phyloP scores from a whole-genome alignment of 495 filamentous ascomycete genomes.

The Hyaloscypha bicolor region DNA sequence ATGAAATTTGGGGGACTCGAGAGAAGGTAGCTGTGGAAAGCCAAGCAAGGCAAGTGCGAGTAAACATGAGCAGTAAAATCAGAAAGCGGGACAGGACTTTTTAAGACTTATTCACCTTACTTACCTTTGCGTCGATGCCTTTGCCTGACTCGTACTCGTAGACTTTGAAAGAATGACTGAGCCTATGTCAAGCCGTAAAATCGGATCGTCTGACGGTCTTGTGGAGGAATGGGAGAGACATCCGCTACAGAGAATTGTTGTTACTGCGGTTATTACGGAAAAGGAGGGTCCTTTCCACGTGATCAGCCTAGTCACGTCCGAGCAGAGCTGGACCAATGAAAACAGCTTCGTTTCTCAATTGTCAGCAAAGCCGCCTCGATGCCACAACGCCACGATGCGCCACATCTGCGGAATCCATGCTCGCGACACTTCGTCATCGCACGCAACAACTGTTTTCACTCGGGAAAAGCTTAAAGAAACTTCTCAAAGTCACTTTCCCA shows the following conservation, averaged over 20 bases:
- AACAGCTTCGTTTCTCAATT: too few species aligned
- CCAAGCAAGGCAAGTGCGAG: background rate
- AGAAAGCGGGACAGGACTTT: background rate
- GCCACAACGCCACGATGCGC: too few species aligned
- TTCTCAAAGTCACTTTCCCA: too few species aligned
- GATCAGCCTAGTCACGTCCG: too few species aligned
- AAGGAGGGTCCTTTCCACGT: background rate
- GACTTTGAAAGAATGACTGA: too few species aligned
- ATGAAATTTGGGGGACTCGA: conserved; percentile 8
- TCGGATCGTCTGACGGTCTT: background rate
- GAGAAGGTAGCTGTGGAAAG: conserved; percentile 1
- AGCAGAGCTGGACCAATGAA: background rate
- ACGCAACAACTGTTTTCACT: too few species aligned
- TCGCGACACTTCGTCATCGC: too few species aligned
- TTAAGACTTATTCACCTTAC: too few species aligned
- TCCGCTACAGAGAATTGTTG: background rate
- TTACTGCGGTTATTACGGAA: background rate
- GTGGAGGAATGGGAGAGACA: background rate
- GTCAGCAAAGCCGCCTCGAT: too few species aligned
- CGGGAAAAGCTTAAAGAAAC: too few species aligned
- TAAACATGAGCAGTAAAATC: conserved; percentile 14
- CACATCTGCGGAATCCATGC: too few species aligned
- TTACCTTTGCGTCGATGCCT: background rate
- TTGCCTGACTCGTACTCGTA: too few species aligned
- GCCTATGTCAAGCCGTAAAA: background rate